These are phyloP conservation scores for Phanerochaete sordida DNA, from an alignment of 768 basidiomycete species.

Conservation along the genomic window DNA sequence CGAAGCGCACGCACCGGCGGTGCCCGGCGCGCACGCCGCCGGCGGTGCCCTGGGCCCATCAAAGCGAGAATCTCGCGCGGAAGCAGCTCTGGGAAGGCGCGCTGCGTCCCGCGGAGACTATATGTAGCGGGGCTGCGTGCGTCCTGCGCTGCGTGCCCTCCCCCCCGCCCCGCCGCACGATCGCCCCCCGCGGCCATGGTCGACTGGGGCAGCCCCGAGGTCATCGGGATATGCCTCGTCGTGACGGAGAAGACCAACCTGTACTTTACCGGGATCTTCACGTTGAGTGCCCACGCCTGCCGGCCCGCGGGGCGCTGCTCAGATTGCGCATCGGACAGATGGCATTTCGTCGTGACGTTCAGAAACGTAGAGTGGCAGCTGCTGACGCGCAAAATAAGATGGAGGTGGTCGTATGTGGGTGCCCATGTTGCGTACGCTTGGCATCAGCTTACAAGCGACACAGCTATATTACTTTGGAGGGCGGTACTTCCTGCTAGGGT, in stretches of 20 bases:
- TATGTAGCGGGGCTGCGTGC: background rate
- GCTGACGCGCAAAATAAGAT: background rate
- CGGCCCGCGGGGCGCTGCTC: background rate
- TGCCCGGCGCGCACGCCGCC: background rate
- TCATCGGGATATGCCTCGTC: background rate
- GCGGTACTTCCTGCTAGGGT: background rate
- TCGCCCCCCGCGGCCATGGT: background rate
- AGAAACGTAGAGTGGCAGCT: background rate
- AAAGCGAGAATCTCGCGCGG: background rate
- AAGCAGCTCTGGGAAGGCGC: background rate
- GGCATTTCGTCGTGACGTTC: background rate
- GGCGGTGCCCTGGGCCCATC: background rate
- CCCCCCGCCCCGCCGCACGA: background rate
- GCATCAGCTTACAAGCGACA: background rate
- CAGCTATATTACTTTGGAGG: background rate
- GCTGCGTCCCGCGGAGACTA: background rate
- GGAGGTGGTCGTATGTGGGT: conserved; percentile 1
- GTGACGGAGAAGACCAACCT: background rate
- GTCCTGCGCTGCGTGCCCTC: background rate
- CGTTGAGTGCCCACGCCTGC: background rate
- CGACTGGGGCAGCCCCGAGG: background rate
- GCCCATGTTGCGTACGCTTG: background rate
- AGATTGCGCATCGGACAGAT: background rate
- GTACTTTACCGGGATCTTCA: background rate
- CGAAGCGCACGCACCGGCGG: background rate